phyloP scores from a whole-genome alignment of 805 yeast genomes.

The Pichia occidentalis region DNA sequence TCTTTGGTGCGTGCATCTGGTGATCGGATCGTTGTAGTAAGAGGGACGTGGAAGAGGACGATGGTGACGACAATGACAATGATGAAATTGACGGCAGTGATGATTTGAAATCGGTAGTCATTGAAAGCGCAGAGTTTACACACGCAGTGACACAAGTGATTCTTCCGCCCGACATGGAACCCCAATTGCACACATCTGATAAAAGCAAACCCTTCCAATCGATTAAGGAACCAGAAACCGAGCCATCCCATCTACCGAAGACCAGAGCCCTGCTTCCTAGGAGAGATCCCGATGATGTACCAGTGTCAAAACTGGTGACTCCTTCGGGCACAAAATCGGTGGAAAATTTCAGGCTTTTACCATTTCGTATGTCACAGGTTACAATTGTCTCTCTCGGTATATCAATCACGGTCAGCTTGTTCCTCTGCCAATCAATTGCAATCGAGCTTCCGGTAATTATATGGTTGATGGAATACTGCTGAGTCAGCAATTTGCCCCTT shows the following conservation, averaged over 20 bases:
- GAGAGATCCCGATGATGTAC: slow-evolving; percentile 2
- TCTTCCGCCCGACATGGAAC: slow-evolving; percentile 8
- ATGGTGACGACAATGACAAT: slow-evolving; percentile 1
- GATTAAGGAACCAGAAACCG: slow-evolving; percentile 23
- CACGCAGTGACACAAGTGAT: slow-evolving; percentile 11
- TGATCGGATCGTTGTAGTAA: no score
- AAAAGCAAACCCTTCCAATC: slow-evolving; percentile 17
- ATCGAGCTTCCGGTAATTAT: slow-evolving; percentile 6
- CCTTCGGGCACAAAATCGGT: slow-evolving; percentile 27
- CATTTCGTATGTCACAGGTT: slow-evolving; percentile 12
- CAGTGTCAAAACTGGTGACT: slow-evolving; percentile 25
- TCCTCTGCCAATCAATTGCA: slow-evolving; percentile 11
- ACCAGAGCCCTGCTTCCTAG: slow-evolving; percentile 21
- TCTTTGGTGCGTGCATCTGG: no score
- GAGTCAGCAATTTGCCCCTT: slow-evolving; percentile 7
- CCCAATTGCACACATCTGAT: slow-evolving; percentile 11
- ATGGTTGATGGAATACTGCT: slow-evolving; percentile 6
- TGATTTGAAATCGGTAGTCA: background rate
- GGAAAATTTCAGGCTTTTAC: slow-evolving; percentile 8
- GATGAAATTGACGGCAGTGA: slow-evolving; percentile 1
- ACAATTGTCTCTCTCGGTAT: slow-evolving; percentile 9
- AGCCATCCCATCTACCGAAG: slow-evolving; percentile 32
- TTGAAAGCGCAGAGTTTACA: slow-evolving; percentile 5
- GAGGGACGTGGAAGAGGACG: background rate
- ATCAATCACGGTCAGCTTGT: slow-evolving; percentile 12